A percentile compares a stretch with the other conserved stretches of the same genome.
Evolutionary conservation across 371 early-diverging fungal species (phyloP).

Genomic region (Mucor racemosus): DNA sequence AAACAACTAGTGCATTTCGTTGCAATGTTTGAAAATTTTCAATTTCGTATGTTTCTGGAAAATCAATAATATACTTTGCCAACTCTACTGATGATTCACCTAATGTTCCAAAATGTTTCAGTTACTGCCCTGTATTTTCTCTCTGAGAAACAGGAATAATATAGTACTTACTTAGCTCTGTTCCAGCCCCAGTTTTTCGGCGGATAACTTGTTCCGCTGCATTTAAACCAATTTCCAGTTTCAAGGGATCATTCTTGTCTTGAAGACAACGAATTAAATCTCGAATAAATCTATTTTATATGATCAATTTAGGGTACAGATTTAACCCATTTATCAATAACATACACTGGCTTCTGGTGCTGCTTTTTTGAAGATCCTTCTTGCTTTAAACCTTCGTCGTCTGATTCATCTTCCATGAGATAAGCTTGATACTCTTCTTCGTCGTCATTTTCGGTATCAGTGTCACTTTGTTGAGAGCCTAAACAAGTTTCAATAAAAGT

Average conservation of each 20-base stretch:
- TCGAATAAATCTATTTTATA: constrained; percentile 39
- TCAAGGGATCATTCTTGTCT: constrained; percentile 46
- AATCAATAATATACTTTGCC: constrained; percentile 34
- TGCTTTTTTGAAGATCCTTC: constrained; percentile 16
- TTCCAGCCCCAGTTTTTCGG: constrained; percentile 40
- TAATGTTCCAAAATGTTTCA: constrained; percentile 12
- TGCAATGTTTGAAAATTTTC: constrained; percentile 28
- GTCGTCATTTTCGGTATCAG: constrained; percentile 14
- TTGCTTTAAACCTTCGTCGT: constrained; percentile 36
- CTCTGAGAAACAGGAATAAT: background rate
- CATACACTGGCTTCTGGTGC: constrained; percentile 36
- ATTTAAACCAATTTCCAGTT: constrained; percentile 46
- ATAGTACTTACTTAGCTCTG: constrained; percentile 47
- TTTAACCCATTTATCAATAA: no score
- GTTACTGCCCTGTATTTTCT: background rate
- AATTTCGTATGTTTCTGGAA: constrained; percentile 44
- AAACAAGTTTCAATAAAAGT: background rate
- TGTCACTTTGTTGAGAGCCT: background rate
- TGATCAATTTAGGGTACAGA: background rate
- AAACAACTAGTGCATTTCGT: constrained; percentile 36
- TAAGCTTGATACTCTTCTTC: constrained; percentile 56
- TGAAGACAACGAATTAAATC: constrained; percentile 45
- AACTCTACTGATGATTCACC: constrained; percentile 40
- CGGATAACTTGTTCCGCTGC: constrained; percentile 50
- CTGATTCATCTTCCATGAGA: constrained; percentile 56